These are phyloP conservation scores for Phytophthora parvispora DNA, from an alignment of 352 stramenopile species.

Conservation along the genomic window DNA sequence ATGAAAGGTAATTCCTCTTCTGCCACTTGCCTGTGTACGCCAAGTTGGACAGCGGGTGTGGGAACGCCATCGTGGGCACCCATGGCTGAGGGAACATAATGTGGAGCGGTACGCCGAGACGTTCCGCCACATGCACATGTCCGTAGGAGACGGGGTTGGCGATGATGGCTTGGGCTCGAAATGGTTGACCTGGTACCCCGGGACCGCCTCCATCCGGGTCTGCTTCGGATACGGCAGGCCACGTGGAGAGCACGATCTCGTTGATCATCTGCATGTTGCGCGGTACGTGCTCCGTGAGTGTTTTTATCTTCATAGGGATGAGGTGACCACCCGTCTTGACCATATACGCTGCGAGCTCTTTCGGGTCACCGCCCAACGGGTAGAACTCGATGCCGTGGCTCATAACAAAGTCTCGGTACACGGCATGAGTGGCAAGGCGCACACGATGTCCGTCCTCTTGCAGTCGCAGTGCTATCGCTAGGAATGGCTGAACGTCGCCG, in stretches of 20 bases:
- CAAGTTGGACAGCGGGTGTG: constrained; percentile 89
- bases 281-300: not conserved
- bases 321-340: constrained; percentile 4
- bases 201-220: constrained; percentile 73
- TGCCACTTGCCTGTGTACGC: constrained; percentile 69
- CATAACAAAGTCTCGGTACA: constrained; percentile 83
- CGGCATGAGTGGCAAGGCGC: constrained; percentile 88
- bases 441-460: constrained; percentile 89
- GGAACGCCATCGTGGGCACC: constrained; percentile 87
- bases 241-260: constrained; percentile 38
- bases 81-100: constrained; percentile 95
- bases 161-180: constrained; percentile 94
- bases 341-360: constrained; percentile 78
- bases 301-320: constrained; percentile 2
- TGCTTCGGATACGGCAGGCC: constrained; percentile 79
- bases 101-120: constrained; percentile 93
- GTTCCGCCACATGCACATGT: constrained; percentile 94
- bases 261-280: constrained; percentile 9
- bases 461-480: constrained; percentile 78
- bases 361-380: constrained; percentile 67
- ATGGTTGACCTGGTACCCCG: constrained; percentile 53
- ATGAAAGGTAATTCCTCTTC: constrained; percentile 58
- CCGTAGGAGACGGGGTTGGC: constrained; percentile 93
- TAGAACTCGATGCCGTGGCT: constrained; percentile 78
- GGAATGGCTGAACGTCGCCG: constrained; percentile 77